Evolutionary conservation across 169 alveolate genomes (phyloP).

Genomic region (Plasmodium coatneyi): DNA sequence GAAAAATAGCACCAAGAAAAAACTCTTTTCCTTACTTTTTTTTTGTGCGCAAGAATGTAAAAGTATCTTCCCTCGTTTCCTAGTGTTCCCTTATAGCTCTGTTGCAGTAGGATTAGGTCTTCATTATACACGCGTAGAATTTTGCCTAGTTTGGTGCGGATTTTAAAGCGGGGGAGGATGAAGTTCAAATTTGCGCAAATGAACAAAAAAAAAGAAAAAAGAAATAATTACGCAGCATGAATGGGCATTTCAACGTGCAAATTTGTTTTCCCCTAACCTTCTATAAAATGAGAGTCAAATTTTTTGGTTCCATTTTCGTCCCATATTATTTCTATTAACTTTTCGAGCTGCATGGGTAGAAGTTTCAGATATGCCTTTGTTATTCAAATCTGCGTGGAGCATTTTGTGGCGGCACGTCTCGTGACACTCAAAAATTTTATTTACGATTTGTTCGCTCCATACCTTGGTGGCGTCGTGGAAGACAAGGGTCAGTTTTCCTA

Average conservation of each 20-base stretch:
- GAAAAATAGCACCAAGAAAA: not conserved
- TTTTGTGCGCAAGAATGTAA: conserved; percentile 37
- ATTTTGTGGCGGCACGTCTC: not conserved
- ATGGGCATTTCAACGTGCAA: not conserved
- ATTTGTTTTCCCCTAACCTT: conserved; percentile 24
- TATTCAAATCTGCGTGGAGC: not conserved
- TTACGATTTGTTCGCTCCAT: not conserved
- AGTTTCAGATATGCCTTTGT: not conserved
- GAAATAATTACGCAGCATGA: not conserved
- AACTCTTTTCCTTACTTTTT: conserved; percentile 16
- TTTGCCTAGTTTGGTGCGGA: not conserved
- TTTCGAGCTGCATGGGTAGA: conserved; percentile 31
- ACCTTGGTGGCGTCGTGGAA: conserved; percentile 38
- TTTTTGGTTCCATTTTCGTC: conserved; percentile 52
- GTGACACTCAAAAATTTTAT: not conserved
- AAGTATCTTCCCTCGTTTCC: conserved; percentile 46
- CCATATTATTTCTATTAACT: conserved; percentile 35
- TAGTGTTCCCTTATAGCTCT: conserved; percentile 29
- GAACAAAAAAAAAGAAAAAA: not conserved
- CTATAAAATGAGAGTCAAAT: conserved; percentile 35
- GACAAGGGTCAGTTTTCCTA: conserved; percentile 31
- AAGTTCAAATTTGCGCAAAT: not conserved
- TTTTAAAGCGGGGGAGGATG: not conserved
- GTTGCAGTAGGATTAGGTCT: conserved; percentile 40
- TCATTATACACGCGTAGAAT: conserved; percentile 28